A percentile compares a stretch with the other conserved stretches of the same genome.
These are phyloP conservation scores for Cupressus sempervirens DNA, from an alignment of 75 land plant species.

Conservation along the genomic window DNA sequence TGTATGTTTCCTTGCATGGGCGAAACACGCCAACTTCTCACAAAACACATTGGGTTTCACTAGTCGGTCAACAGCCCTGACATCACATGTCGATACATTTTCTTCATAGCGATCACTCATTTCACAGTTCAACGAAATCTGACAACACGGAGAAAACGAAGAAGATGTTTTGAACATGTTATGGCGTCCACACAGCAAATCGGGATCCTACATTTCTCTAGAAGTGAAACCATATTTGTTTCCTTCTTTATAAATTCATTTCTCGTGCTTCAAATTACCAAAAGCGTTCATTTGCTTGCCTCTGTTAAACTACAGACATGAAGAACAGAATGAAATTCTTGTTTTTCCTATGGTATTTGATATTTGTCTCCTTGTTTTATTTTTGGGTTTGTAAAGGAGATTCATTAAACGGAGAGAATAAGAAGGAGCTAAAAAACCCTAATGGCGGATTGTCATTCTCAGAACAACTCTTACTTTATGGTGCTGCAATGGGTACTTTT, in stretches of 20 bases:
- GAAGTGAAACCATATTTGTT: not conserved
- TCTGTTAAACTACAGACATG: not conserved
- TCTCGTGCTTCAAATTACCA: not conserved
- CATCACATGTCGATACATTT: too few species aligned
- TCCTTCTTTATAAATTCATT: not conserved
- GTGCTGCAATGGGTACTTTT: not conserved
- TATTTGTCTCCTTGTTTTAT: not conserved
- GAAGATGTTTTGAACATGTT: not conserved
- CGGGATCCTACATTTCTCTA: not conserved
- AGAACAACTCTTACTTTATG: not conserved
- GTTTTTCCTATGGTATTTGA: not conserved
- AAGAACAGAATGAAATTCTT: not conserved
- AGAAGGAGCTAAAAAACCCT: too few species aligned
- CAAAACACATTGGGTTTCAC: too few species aligned
- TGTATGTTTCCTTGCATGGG: not conserved
- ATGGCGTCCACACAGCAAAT: not conserved
- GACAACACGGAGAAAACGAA: not conserved
- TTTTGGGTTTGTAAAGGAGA: not conserved
- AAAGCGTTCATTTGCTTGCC: not conserved
- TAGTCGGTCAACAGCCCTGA: not conserved
- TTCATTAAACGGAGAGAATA: too few species aligned
- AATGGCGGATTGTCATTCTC: not conserved
- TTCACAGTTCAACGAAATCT: not conserved
- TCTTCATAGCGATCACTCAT: too few species aligned
- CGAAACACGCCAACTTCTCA: not conserved